Evolutionary conservation across 225 moss, liverwort and hornwort species (phyloP), one percentile per base, ranked within the genome.

Genomic region (Polytrichum commune): DNA sequence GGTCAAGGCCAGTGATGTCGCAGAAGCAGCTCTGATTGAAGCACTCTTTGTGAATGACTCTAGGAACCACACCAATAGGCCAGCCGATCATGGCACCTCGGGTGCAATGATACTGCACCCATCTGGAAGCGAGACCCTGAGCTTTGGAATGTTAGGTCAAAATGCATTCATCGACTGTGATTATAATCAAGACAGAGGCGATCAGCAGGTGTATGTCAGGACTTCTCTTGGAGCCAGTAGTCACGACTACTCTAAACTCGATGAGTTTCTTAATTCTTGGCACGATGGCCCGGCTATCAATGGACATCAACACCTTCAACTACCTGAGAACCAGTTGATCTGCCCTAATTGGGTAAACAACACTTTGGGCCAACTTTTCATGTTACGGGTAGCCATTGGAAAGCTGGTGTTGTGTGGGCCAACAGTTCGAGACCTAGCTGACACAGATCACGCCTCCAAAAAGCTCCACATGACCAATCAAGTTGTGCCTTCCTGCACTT

Each of bases 391-490:
- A 32, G 57, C 30, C 16, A 73, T 84, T 3, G 81, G 78, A 6
- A 84, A 84, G 57, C 77, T 80, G 67, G 73, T 83, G 29, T 75
- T 80, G 30, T 80, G 80, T 55, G 74, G 70, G 26, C 77, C 76
- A 19, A 73, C 72, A 66, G 29, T 86, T 5, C 77, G 64, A 54
- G 80, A 86, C 68, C 66, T 86, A 70, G 73, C 76, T 29, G 55
- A 78, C 63, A 66, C 54, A 22, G 69, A 67, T 69, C 66, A 68
- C 67, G 61, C 8, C 46, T 68, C 54, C 33, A 29, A 20, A 32
- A 54, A 33, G 53, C 30, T 71, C 18, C 24, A 27, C 54, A 28
- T n/a, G 5, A 0, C 35, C 18, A 63, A 74, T 33, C 72, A 78
- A 19, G 46, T 46, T 16, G 13, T 46, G 46, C 71, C 74, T 60